These are phyloP conservation scores for Tanacetum coccineum DNA, from an alignment of 129 eudicot species.

Conservation along the genomic window DNA sequence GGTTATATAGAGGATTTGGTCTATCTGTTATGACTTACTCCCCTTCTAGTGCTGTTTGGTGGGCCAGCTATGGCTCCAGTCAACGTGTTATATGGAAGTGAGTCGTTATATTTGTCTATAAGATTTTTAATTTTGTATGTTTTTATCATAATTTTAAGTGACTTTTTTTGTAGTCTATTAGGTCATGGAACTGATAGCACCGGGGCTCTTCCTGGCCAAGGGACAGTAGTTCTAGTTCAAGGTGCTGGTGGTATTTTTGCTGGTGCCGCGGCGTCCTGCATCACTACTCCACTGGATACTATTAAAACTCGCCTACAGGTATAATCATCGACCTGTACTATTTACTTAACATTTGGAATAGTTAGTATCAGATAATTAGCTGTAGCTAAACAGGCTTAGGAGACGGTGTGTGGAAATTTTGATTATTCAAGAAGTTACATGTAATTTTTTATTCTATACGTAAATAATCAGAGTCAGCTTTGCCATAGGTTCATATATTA, in stretches of 20 bases:
- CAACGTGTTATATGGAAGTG: constrained; percentile 97
- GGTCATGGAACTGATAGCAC: constrained; percentile 49
- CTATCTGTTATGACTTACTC: constrained; percentile 92
- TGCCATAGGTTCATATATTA: too few relatives aligned
- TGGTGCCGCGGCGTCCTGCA: constrained; percentile 82
- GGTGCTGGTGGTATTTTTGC: constrained; percentile 88
- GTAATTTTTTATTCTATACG: not conserved
- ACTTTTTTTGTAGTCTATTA: constrained; percentile 36
- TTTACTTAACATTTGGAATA: not conserved
- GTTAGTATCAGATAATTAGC: too few relatives aligned
- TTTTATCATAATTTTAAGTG: not conserved
- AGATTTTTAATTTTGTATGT: not conserved
- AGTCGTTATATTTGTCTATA: not conserved
- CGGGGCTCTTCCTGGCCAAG: constrained; percentile 41
- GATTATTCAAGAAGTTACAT: not conserved
- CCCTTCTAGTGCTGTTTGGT: constrained; percentile 99
- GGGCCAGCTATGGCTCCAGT: constrained; percentile 99
- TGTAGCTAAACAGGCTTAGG: too few relatives aligned
- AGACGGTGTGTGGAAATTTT: not conserved
- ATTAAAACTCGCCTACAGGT: constrained; percentile 96
- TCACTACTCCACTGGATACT: constrained; percentile 95
- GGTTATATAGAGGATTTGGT: constrained; percentile 93
- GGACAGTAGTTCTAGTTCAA: constrained; percentile 63
- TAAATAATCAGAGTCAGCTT: not conserved
- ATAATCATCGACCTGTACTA: not conserved